Conservation (phyloP, 768 basidiomycete species). For the Cyclocybe cylindracea region DNA sequence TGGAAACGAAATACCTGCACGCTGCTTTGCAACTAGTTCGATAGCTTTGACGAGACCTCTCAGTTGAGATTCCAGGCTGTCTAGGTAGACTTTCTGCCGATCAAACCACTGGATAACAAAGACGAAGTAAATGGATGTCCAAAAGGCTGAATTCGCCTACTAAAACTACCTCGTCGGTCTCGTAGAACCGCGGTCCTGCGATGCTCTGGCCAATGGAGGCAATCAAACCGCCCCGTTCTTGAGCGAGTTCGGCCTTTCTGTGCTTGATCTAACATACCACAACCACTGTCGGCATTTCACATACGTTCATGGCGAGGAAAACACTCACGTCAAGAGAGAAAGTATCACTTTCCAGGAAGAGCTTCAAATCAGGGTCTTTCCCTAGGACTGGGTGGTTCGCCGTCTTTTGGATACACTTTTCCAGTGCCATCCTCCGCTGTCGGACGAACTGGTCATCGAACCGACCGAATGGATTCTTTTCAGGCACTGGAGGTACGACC, state of each 20-base stretch:
- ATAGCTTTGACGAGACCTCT: conserved; percentile 86
- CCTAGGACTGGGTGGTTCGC: conserved; percentile 89
- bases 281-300: not conserved
- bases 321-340: conserved; percentile 84
- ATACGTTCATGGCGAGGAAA: not conserved
- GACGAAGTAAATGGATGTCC: conserved; percentile 1
- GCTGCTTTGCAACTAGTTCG: conserved; percentile 81
- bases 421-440: conserved; percentile 79
- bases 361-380: conserved; percentile 83
- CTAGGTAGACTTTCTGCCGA: conserved; percentile 79
- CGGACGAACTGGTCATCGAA: conserved; percentile 93
- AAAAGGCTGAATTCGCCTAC: not conserved
- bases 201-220: conserved; percentile 81
- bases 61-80: conserved; percentile 87
- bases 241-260: conserved; percentile 71
- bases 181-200: conserved; percentile 79
- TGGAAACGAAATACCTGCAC: conserved; percentile 51
- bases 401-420: conserved; percentile 91
- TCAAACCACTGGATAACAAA: conserved; percentile 81
- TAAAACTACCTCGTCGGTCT: conserved; percentile 76
- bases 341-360: conserved; percentile 93
- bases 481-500: conserved; percentile 94
- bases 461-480: conserved; percentile 91
- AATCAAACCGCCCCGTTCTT: conserved; percentile 82
- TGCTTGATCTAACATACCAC: conserved; percentile 73